A percentile compares a stretch with the other conserved stretches of the same genome.
Conservation (phyloP, 225 moss, liverwort and hornwort species). For the Neckera pumila region DNA sequence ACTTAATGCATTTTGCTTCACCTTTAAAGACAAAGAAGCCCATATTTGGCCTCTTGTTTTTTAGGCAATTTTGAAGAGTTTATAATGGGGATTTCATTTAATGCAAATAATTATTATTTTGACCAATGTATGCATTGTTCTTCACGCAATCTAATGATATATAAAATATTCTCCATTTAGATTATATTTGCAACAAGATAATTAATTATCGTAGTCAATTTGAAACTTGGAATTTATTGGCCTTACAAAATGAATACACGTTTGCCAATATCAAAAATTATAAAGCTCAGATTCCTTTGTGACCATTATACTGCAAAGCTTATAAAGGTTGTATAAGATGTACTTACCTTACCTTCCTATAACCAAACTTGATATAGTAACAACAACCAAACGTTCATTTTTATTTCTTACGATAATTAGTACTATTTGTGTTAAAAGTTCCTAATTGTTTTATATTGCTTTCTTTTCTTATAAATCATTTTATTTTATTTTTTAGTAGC, state of each 20-base stretch:
- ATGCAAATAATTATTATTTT: background rate
- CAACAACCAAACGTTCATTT: fast-evolving
- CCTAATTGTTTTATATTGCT: background rate
- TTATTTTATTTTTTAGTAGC: background rate
- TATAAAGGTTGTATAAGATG: background rate
- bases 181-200: background rate
- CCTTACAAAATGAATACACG: background rate
- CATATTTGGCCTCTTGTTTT: background rate
- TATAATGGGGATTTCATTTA: background rate
- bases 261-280: background rate
- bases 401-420: background rate
- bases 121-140: background rate
- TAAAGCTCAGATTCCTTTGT: fast-evolving
- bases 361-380: background rate
- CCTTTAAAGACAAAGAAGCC: fast-evolving
- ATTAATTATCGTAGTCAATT: background rate
- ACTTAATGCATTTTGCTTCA: background rate
- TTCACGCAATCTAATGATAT: background rate
- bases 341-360: fast-evolving
- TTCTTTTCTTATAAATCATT: background rate
- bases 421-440: background rate
- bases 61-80: background rate
- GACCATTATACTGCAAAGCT: fast-evolving
- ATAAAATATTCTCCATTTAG: background rate
- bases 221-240: background rate